Conservation (phyloP, 805 yeast genomes). For the Spathaspora girioi region DNA sequence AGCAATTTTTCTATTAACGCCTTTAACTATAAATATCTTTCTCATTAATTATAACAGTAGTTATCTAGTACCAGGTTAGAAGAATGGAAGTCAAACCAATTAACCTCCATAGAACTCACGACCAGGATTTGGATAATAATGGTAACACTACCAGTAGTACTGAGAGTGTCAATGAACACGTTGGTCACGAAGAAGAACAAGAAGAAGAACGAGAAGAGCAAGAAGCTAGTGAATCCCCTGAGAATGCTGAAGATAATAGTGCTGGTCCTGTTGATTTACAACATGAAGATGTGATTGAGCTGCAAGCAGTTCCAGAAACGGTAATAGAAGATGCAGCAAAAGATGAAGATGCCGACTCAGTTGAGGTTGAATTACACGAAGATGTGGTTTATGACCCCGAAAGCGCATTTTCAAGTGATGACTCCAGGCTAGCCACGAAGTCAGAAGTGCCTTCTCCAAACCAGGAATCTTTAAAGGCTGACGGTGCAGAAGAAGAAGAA, state of each 20-base stretch:
- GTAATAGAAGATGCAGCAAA: neutral
- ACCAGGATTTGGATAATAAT: neutral
- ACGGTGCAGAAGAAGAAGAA: conserved; percentile 14
- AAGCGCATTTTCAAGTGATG: neutral
- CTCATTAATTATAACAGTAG: no score
- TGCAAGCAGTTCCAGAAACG: neutral
- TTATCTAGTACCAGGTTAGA: neutral
- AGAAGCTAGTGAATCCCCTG: neutral
- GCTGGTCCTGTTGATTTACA: neutral
- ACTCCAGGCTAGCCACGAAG: neutral
- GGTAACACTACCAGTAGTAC: neutral
- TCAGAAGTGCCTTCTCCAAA: neutral
- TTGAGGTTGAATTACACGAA: conserved; percentile 1
- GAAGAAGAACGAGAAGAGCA: conserved; percentile 1
- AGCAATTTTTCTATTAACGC: neutral
- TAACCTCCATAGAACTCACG: neutral
- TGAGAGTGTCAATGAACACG: neutral
- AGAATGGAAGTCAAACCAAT: conserved; percentile 8
- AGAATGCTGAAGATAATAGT: neutral
- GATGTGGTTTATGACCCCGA: conserved; percentile 9
- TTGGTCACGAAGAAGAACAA: neutral
- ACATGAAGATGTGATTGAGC: neutral
- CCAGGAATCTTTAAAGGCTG: conserved; percentile 8
- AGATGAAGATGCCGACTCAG: neutral
- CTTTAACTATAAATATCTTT: neutral